Conservation (phyloP, 306 rosid genomes). For the Inga oerstediana region DNA sequence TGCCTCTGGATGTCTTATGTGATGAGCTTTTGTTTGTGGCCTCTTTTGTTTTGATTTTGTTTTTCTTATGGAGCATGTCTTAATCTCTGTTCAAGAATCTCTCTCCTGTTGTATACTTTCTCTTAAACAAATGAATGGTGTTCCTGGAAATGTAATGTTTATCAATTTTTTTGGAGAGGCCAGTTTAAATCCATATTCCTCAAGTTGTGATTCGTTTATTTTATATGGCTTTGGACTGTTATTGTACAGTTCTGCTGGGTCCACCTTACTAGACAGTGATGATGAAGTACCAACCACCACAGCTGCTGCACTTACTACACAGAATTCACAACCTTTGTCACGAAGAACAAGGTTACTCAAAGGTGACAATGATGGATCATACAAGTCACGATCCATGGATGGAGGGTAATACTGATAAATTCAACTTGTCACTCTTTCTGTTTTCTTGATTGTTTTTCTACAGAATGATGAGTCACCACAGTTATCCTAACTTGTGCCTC, state of each 20-base stretch:
- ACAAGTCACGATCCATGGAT: slow-evolving; percentile 70
- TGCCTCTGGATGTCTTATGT: neutral
- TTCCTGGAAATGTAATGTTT: neutral
- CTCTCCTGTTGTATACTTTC: neutral
- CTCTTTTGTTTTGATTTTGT: neutral
- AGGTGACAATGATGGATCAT: slow-evolving; percentile 86
- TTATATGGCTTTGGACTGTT: slow-evolving; percentile 37
- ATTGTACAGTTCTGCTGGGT: slow-evolving; percentile 71
- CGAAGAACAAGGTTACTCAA: slow-evolving; percentile 88
- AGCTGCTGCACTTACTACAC: slow-evolving; percentile 65
- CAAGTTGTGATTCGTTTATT: slow-evolving; percentile 19
- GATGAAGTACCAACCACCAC: slow-evolving; percentile 88
- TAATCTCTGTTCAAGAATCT: neutral
- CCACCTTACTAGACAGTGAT: slow-evolving; percentile 69
- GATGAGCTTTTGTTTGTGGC: neutral
- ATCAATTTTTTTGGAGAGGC: slow-evolving; percentile 7
- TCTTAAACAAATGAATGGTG: neutral
- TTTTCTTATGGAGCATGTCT: neutral
- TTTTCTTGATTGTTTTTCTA: slow-evolving; percentile 27
- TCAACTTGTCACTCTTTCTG: slow-evolving; percentile 32
- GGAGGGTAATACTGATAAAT: slow-evolving; percentile 73
- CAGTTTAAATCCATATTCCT: slow-evolving; percentile 21
- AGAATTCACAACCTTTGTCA: slow-evolving; percentile 80
- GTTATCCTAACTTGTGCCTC: slow-evolving; percentile 15
- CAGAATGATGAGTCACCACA: slow-evolving; percentile 6